Conservation (phyloP, 2,329 filamentous ascomycete genomes). For the Myriosclerotinia curreyana region DNA sequence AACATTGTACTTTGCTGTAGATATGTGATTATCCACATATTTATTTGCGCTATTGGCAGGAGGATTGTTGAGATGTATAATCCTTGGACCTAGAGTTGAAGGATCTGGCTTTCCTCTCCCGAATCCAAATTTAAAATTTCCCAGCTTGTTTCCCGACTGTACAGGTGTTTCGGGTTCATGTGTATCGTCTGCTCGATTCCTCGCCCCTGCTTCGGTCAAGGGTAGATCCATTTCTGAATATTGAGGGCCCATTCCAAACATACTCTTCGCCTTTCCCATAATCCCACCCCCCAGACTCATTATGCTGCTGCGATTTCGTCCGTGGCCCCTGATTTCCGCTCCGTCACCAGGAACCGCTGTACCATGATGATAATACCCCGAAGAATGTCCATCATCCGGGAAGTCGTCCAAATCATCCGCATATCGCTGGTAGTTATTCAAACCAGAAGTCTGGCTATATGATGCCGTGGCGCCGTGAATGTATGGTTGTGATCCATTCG, state of each 20-base stretch:
- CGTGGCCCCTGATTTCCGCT: constrained; percentile 49
- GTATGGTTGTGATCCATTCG: constrained; percentile 31
- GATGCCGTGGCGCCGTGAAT: constrained; percentile 24
- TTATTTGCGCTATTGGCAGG: constrained; percentile 86
- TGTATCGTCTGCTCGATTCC: constrained; percentile 44
- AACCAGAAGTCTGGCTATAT: constrained; percentile 70
- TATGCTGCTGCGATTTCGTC: constrained; percentile 83
- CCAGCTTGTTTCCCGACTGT: constrained; percentile 53
- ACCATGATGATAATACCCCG: constrained; percentile 72
- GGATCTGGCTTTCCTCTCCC: constrained; percentile 82
- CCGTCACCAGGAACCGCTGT: constrained; percentile 58
- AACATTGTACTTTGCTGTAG: constrained; percentile 95
- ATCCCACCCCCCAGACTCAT: constrained; percentile 82
- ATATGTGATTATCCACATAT: constrained; percentile 95
- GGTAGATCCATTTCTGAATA: constrained; percentile 99
- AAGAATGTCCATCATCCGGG: constrained; percentile 69
- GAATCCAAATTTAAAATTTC: constrained; percentile 90
- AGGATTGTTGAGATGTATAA: constrained; percentile 95
- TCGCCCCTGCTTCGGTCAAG: constrained; percentile 71
- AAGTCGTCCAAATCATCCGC: constrained; percentile 84
- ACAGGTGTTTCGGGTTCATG: constrained; percentile 46
- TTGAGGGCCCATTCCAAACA: constrained; percentile 77
- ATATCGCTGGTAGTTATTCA: constrained; percentile 88
- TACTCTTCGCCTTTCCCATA: constrained; percentile 82
- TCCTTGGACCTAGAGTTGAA: constrained; percentile 82